phyloP scores from a whole-genome alignment of 192 early-diverging fungal genomes.

The Gonapodya sp. region DNA sequence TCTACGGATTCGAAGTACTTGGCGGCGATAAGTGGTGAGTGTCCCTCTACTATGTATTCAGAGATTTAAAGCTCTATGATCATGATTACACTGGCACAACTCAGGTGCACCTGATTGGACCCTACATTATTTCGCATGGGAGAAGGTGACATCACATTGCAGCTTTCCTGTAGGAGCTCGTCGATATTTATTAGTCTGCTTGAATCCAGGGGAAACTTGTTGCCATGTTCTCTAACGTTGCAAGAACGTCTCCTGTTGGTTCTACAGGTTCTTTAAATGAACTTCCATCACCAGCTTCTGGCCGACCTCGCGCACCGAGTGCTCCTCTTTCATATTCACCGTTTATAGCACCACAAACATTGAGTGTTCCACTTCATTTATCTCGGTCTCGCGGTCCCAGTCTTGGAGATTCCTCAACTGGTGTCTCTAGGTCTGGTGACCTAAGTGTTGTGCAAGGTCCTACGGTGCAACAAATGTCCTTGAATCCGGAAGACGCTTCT shows the following conservation, averaged over 20 bases:
- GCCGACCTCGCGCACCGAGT: neutral
- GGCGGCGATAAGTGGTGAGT: slow-evolving; percentile 19
- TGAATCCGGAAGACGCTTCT: neutral
- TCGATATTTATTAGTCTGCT: neutral
- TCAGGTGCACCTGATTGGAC: slow-evolving; percentile 35
- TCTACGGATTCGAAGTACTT: slow-evolving; percentile 40
- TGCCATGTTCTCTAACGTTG: neutral
- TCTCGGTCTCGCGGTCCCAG: too few species aligned
- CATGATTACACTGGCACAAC: slow-evolving; percentile 6
- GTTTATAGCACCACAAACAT: neutral
- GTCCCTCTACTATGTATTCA: neutral
- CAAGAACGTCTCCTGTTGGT: too few species aligned
- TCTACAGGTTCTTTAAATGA: neutral
- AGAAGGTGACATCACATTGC: slow-evolving; percentile 30
- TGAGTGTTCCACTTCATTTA: too few species aligned
- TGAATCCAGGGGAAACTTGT: neutral
- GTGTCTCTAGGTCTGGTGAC: neutral
- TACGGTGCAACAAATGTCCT: neutral
- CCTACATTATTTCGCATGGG: slow-evolving; percentile 43
- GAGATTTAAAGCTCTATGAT: too few species aligned
- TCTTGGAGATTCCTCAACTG: neutral
- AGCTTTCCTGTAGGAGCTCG: neutral
- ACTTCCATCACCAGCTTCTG: neutral
- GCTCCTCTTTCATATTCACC: neutral
- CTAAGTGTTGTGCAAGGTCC: neutral